phyloP scores from a whole-genome alignment of 805 yeast species.

The Clavispora phyllophila region DNA sequence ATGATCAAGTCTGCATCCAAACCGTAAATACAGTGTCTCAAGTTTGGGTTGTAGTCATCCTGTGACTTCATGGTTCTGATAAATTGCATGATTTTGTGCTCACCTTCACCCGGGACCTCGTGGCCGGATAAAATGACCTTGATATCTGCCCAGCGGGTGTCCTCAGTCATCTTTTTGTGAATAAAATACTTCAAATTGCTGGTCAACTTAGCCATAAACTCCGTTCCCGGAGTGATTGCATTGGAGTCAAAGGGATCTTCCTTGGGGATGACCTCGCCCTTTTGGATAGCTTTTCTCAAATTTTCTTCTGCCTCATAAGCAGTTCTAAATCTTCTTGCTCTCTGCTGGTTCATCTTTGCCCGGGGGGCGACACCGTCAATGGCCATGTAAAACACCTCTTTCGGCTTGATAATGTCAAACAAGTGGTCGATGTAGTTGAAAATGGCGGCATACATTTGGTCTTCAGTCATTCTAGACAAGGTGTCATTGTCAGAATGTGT shows the following conservation, averaged over 20 bases:
- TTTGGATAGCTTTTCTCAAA: slow-evolving; percentile 62
- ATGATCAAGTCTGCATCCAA: slow-evolving; percentile 94
- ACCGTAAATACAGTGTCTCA: slow-evolving; percentile 92
- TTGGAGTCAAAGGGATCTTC: slow-evolving; percentile 88
- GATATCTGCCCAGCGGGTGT: slow-evolving; percentile 77
- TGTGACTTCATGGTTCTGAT: slow-evolving; percentile 77
- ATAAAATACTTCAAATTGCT: slow-evolving; percentile 79
- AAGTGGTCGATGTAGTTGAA: slow-evolving; percentile 93
- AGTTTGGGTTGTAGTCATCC: slow-evolving; percentile 66
- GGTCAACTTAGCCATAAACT: slow-evolving; percentile 88
- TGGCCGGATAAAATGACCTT: slow-evolving; percentile 83
- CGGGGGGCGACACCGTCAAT: slow-evolving; percentile 99
- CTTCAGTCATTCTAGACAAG: slow-evolving; percentile 69
- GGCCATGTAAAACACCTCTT: slow-evolving; percentile 88
- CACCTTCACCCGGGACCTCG: slow-evolving; percentile 98
- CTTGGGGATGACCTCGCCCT: slow-evolving; percentile 72
- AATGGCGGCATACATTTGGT: slow-evolving; percentile 87
- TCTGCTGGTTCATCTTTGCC: slow-evolving; percentile 97
- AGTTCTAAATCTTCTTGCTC: slow-evolving; percentile 91
- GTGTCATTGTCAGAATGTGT: slow-evolving; percentile 74
- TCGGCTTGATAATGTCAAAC: slow-evolving; percentile 81
- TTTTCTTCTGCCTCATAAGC: slow-evolving; percentile 89
- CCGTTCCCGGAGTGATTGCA: slow-evolving; percentile 95
- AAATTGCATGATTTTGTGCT: slow-evolving; percentile 93
- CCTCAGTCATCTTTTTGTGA: slow-evolving; percentile 81